A percentile compares a stretch with the other conserved stretches of the same genome.
Evolutionary conservation across 805 yeast species (phyloP).

Genomic region (Schizosaccharomyces octosporus): DNA sequence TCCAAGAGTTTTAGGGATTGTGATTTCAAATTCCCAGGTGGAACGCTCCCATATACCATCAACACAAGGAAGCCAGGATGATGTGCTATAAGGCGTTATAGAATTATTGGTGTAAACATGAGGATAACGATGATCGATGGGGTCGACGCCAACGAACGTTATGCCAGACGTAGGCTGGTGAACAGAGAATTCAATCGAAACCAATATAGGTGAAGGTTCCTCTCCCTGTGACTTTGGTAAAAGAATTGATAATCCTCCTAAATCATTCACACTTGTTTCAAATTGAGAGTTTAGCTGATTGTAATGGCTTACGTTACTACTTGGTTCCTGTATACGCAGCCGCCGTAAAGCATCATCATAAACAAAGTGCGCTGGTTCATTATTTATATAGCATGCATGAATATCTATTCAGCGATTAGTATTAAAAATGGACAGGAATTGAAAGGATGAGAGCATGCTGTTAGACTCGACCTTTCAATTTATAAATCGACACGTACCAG

Average conservation of each 20-base stretch:
- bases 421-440: background rate
- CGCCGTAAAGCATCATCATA: background rate
- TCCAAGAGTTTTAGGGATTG: slow-evolving; percentile 38
- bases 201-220: background rate
- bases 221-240: background rate
- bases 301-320: background rate
- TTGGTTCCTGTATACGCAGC: background rate
- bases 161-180: slow-evolving; percentile 24
- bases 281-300: background rate
- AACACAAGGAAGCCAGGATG: slow-evolving; percentile 95
- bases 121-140: slow-evolving; percentile 30
- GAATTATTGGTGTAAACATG: slow-evolving; percentile 69
- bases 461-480: background rate
- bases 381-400: background rate
- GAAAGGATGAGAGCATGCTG: background rate
- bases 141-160: slow-evolving; percentile 34
- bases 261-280: background rate
- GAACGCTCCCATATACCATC: slow-evolving; percentile 71
- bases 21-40: slow-evolving; percentile 79
- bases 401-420: background rate
- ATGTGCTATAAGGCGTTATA: slow-evolving; percentile 54
- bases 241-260: background rate
- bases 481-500: background rate
- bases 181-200: background rate
- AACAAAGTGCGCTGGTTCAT: background rate